Percentiles rank a stretch among this genome's conserved stretches.
Evolutionary conservation across 2,329 filamentous ascomycete species (phyloP).

Genomic region (Parafenestella ontariensis): DNA sequence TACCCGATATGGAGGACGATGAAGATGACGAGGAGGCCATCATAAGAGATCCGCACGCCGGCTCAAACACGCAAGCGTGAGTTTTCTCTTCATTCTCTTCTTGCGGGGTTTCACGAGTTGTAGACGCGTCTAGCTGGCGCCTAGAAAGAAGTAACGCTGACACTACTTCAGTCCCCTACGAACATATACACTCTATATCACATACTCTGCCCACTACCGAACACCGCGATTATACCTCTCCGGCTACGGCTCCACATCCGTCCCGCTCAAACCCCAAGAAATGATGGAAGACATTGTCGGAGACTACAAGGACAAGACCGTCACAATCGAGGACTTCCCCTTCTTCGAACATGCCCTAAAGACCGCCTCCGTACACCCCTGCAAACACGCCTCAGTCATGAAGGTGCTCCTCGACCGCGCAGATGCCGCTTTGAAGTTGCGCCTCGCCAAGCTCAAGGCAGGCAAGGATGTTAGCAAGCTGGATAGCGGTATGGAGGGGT

Average conservation of each 20-base stretch:
- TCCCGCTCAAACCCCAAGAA: slow-evolving; percentile 78
- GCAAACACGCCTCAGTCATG: slow-evolving; percentile 97
- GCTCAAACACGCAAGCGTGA: slow-evolving; percentile 62
- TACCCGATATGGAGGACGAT: slow-evolving; percentile 98
- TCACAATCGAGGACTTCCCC: slow-evolving; percentile 96
- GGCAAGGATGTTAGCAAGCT: slow-evolving; percentile 62
- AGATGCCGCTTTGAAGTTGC: slow-evolving; percentile 88
- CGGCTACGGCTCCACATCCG: slow-evolving; percentile 80
- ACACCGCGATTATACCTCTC: slow-evolving; percentile 95
- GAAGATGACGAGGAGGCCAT: slow-evolving; percentile 94
- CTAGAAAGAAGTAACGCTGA: slow-evolving; percentile 19
- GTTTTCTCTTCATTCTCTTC: slow-evolving; percentile 37
- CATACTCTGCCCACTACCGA: slow-evolving; percentile 95
- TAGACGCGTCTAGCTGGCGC: neutral
- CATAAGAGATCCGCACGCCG: slow-evolving; percentile 68
- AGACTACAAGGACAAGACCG: slow-evolving; percentile 98
- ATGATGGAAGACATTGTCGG: slow-evolving; percentile 99
- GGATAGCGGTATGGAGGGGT: slow-evolving; percentile 75
- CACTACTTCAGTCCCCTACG: slow-evolving; percentile 70
- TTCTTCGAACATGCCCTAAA: slow-evolving; percentile 92
- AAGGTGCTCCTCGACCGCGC: slow-evolving; percentile 95
- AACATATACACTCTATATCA: slow-evolving; percentile 98
- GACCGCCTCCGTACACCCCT: slow-evolving; percentile 96
- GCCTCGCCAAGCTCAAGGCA: slow-evolving; percentile 79
- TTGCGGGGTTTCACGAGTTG: neutral